Evolutionary conservation across 192 early-diverging fungal species (phyloP), one percentile per base, ranked within the genome.

Genomic region (Phycomyces blakesleeanus): DNA sequence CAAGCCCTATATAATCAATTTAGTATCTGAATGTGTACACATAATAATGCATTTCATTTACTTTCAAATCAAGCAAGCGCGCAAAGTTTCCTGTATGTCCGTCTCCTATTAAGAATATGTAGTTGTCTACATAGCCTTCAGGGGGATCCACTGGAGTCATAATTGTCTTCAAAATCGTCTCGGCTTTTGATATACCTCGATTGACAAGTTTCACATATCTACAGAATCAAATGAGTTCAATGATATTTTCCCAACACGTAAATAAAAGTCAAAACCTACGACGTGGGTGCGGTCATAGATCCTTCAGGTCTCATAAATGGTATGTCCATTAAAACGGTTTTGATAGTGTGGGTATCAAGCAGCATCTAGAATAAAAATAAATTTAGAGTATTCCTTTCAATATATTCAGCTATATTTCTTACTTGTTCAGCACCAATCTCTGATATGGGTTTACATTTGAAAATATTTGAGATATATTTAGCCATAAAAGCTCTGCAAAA

Each of bases 341-440:
- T 97, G 34, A 99, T 75, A 5, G 94, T 87, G 64, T 98, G 92
- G 16, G 90, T 95, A 76, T 99, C 97, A 12, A 99, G 74, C 1
- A 99, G 78, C 76, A 97, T 86, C 84, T 87, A 18, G 18, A 54
- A 18, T 22, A 38, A 49, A 20, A 24, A 16, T 47, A 26, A 66
- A 29, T 60, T 58, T 37, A 14, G 5, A 12, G n/a, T n/a, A 37
- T 20, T 8, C 12, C 53, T 12, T 16, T 57, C 18, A 29, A 47
- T 21, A 57, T 26, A 44, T n/a, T n/a, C n/a, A 6, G 59, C 25
- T 29, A 47, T n/a, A 38, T 22, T 47, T 38, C 37, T 22, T 67
- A 88, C 79, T 71, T 99, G 97, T 63, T 99, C 97, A 5, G 95
- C 95, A 22, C 95, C 97, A 49, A 95, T 86, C 78, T 96, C 95